phyloP scores from a whole-genome alignment of 2,329 filamentous ascomycete species.

The Fusarium austroafricanum region DNA sequence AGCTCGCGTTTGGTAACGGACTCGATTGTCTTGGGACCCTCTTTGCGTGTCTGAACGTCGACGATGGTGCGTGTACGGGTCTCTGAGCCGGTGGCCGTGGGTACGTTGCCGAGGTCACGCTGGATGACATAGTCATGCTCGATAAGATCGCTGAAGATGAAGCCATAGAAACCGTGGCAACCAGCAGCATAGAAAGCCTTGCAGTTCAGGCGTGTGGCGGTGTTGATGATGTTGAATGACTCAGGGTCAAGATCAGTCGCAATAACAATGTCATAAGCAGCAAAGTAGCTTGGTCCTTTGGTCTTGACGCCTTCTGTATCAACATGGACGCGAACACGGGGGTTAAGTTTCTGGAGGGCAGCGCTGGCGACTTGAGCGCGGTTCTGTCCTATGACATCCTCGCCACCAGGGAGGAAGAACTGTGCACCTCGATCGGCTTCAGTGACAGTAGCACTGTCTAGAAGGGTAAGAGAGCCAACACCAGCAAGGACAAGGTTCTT shows the following conservation, averaged over 20 bases:
- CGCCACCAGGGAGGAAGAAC: slow-evolving; percentile 78
- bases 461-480: slow-evolving; percentile 87
- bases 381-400: slow-evolving; percentile 80
- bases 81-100: slow-evolving; percentile 71
- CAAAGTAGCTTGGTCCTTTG: slow-evolving; percentile 80
- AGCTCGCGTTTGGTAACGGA: slow-evolving; percentile 91
- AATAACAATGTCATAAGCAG: slow-evolving; percentile 84
- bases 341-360: slow-evolving; percentile 88
- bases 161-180: slow-evolving; percentile 91
- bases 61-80: slow-evolving; percentile 82
- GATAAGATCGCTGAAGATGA: slow-evolving; percentile 93
- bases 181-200: slow-evolving; percentile 90
- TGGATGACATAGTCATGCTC: slow-evolving; percentile 91
- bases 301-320: slow-evolving; percentile 74
- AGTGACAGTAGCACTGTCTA: slow-evolving; percentile 80
- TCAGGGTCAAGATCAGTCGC: slow-evolving; percentile 86
- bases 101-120: slow-evolving; percentile 81
- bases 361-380: slow-evolving; percentile 83
- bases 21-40: slow-evolving; percentile 77
- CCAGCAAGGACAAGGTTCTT: slow-evolving; percentile 98
- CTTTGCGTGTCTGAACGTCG: slow-evolving; percentile 75
- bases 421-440: slow-evolving; percentile 84
- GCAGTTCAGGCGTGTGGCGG: slow-evolving; percentile 80
- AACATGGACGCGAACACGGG: slow-evolving; percentile 80
- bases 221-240: slow-evolving; percentile 83